These are phyloP conservation scores for Fusarium domesticum DNA, from an alignment of 2,329 filamentous ascomycete species.

Conservation along the genomic window DNA sequence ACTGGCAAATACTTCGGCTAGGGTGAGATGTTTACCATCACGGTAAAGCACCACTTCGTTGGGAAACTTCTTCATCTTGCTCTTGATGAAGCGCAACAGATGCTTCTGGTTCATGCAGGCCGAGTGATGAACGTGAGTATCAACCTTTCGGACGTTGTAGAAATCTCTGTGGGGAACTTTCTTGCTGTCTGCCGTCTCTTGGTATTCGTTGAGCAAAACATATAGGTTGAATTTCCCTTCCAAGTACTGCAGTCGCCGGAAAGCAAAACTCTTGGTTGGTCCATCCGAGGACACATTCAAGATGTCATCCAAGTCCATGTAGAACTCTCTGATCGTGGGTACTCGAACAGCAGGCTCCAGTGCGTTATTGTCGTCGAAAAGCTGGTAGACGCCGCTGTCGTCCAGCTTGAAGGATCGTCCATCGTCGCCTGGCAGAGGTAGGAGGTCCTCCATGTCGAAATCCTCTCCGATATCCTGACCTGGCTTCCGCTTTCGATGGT, in stretches of 20 bases:
- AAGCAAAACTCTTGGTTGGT: constrained; percentile 95
- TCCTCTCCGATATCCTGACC: constrained; percentile 90
- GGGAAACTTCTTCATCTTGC: constrained; percentile 98
- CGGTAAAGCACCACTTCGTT: constrained; percentile 91
- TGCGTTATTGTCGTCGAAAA: constrained; percentile 69
- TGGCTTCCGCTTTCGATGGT: constrained; percentile 69
- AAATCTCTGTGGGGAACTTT: constrained; percentile 97
- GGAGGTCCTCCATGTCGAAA: constrained; percentile 75
- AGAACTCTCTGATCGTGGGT: constrained; percentile 92
- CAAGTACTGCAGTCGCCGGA: constrained; percentile 87
- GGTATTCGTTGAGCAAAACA: constrained; percentile 89
- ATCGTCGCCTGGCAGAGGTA: constrained; percentile 68
- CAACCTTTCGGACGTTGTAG: constrained; percentile 97
- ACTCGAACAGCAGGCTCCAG: constrained; percentile 72
- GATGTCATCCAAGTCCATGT: constrained; percentile 87
- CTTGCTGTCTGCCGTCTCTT: constrained; percentile 97
- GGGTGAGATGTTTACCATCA: constrained; percentile 86
- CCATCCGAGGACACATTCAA: constrained; percentile 90
- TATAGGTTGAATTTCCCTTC: constrained; percentile 98
- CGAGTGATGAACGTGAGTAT: constrained; percentile 98
- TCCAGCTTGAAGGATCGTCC: constrained; percentile 78
- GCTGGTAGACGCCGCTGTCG: constrained; percentile 83
- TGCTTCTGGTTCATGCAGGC: constrained; percentile 99
- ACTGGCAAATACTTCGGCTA: constrained; percentile 92
- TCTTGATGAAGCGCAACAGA: constrained; percentile 96